Percentiles rank a stretch among this genome's conserved stretches.
Evolutionary conservation across 2,329 filamentous ascomycete species (phyloP).

Genomic region (Mollisiaceae sp.): DNA sequence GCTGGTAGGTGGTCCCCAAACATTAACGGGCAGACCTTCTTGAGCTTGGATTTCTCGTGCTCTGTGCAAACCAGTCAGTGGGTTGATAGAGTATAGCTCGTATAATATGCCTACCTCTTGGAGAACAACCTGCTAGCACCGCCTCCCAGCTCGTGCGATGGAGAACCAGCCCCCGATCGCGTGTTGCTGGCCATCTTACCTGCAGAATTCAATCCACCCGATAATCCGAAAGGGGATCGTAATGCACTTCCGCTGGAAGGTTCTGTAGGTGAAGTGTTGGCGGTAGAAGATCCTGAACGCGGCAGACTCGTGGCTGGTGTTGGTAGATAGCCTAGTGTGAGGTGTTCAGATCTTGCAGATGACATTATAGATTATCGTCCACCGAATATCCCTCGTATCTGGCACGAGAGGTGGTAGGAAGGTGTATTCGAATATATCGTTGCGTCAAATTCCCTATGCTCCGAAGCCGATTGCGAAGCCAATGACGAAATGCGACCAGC

Average conservation of each 20-base stretch:
- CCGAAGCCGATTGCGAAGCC: slow-evolving; percentile 14
- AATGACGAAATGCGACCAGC: slow-evolving; percentile 19
- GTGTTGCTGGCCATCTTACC: slow-evolving; percentile 63
- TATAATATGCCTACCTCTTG: slow-evolving; percentile 70
- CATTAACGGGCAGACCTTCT: slow-evolving; percentile 78
- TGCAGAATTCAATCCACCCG: slow-evolving; percentile 63
- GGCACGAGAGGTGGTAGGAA: slow-evolving; percentile 38
- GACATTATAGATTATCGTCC: slow-evolving; percentile 84
- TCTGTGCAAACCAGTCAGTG: slow-evolving; percentile 52
- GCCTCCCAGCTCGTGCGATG: slow-evolving; percentile 82
- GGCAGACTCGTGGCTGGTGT: slow-evolving; percentile 44
- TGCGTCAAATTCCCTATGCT: slow-evolving; percentile 20
- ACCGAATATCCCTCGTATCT: slow-evolving; percentile 38
- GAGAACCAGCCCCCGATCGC: slow-evolving; percentile 91
- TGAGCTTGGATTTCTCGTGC: slow-evolving; percentile 97
- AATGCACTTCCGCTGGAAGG: slow-evolving; percentile 64
- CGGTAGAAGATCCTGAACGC: slow-evolving; percentile 75
- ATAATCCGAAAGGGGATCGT: slow-evolving; percentile 75
- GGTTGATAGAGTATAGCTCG: slow-evolving; percentile 18
- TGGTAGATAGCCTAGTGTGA: slow-evolving; percentile 80
- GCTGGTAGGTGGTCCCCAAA: slow-evolving; percentile 95
- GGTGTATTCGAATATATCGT: slow-evolving; percentile 35
- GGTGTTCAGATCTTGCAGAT: slow-evolving; percentile 82
- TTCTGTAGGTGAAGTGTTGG: slow-evolving; percentile 82
- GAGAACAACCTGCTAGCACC: slow-evolving; percentile 77